Conservation (phyloP, 2,329 filamentous ascomycete species). For the Hypoxylon sp. region DNA sequence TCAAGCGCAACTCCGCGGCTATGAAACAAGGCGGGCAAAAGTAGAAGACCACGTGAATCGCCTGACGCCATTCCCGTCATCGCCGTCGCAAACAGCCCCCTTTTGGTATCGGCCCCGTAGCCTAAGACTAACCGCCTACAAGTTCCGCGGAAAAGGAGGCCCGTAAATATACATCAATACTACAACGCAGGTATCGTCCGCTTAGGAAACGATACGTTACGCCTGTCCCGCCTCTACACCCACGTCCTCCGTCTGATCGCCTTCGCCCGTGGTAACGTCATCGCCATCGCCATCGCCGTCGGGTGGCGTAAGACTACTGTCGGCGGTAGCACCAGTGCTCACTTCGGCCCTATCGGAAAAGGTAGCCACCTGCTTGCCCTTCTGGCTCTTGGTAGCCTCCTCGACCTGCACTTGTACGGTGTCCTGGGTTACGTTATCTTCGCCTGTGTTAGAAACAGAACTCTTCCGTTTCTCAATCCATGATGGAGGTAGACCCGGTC, state of each 20-base stretch:
- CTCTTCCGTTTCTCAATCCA: conserved; percentile 58
- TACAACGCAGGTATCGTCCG: not conserved
- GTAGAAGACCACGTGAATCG: not conserved
- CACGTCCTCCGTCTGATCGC: conserved; percentile 11
- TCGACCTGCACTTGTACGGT: conserved; percentile 55
- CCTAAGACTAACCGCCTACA: not conserved
- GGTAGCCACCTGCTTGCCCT: conserved; percentile 44
- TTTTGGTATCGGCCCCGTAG: not conserved
- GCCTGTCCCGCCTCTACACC: conserved; percentile 29
- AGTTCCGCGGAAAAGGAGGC: not conserved
- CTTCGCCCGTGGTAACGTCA: conserved; percentile 35
- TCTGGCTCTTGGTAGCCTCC: conserved; percentile 48
- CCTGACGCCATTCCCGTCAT: not conserved
- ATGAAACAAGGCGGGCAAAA: not conserved
- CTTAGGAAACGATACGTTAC: conserved; percentile 6
- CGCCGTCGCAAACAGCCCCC: not conserved
- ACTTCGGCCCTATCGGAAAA: conserved; percentile 42
- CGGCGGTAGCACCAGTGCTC: conserved; percentile 3
- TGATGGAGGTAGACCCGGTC: conserved; percentile 70
- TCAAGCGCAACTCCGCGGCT: conserved; percentile 17
- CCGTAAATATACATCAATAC: conserved; percentile 1
- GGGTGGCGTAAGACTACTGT: not conserved
- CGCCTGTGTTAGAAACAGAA: conserved; percentile 31
- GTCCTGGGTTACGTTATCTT: conserved; percentile 47
- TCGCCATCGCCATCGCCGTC: conserved; percentile 6